Base-by-base conservation (phyloP, 2,329 filamentous ascomycete genomes). In the Trichoderma harzianum region DNA sequence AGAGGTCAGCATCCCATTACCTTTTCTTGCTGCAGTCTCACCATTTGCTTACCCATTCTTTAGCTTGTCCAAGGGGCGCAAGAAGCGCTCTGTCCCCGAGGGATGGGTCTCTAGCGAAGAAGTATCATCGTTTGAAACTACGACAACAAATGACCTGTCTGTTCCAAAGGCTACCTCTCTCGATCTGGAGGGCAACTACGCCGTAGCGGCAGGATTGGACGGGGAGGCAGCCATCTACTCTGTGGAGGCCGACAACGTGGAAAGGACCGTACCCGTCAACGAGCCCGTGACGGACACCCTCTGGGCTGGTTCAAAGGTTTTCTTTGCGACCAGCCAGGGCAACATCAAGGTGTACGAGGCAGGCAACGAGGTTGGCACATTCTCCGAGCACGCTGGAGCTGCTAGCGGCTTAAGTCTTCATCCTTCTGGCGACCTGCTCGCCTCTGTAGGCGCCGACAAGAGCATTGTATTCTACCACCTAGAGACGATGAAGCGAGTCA, bases 401-500 rank as follows among this genome's bases (percentile, higher is more conserved):
- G 92, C 90, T 1, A 96, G 91, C 10, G 91, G 89, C 6, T 82
- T 99, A 71, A 90, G 93, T 43, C 79, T 95, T 8, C 96, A 99
- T 80, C 94, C 96, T 1, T 92, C 92, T 75, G 93, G 92, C 51
- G 89, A 92, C 68, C 89, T 99, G 71, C 80, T 98, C 61, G 95
- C 93, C 2, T 97, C 95, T 0, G 92, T 96, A 39, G 95, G 95
- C 63, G 88, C 90, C 2, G 96, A 99, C 81, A 98, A 97, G 88
- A 95, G 92, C 81, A 94, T 97, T 78, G 89, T 95, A 2, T 89
- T 98, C 74, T 98, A 98, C 81, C 94, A 98, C 75, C 82, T 98
- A 51, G 81, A 86, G 24, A 86, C 85, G 5, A 86, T 90, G 78
- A 88, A 90, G 77, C 88, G 90, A 30, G 89, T 95, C 61, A 92